A percentile compares a stretch with the other conserved stretches of the same genome.
These are phyloP conservation scores for Talinum fruticosum DNA, from an alignment of 148 eudicot species.

Conservation along the genomic window DNA sequence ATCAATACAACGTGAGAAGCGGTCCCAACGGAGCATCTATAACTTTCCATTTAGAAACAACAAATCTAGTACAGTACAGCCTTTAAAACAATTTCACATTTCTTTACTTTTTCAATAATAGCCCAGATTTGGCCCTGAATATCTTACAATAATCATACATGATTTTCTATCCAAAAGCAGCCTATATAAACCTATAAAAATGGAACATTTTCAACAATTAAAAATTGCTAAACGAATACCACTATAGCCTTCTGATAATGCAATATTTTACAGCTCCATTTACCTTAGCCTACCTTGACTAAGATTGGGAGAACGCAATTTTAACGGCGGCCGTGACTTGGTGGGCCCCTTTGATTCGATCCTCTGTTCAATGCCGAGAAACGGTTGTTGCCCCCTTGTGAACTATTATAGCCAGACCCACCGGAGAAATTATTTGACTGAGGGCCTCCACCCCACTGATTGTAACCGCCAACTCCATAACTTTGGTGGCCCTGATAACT, in stretches of 20 bases:
- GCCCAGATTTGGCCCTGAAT: not conserved
- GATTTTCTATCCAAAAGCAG: not conserved
- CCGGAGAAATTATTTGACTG: conserved; percentile 35
- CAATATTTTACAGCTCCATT: conserved; percentile 15
- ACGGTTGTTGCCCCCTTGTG: conserved; percentile 52
- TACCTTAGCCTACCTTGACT: conserved; percentile 12
- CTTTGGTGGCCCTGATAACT: conserved; percentile 33
- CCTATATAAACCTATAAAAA: not conserved
- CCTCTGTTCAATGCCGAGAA: conserved; percentile 56
- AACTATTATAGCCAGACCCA: conserved; percentile 30
- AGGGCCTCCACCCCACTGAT: conserved; percentile 39
- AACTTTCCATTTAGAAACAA: not conserved
- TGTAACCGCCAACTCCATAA: conserved; percentile 38
- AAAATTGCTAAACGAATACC: conserved; percentile 16
- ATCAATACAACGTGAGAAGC: not conserved
- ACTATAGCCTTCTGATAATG: not conserved
- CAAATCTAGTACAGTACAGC: not conserved
- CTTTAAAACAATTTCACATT: not conserved
- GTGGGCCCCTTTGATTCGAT: conserved; percentile 42
- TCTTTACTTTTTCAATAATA: not conserved
- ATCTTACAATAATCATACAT: conserved; percentile 18
- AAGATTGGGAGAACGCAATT: not conserved
- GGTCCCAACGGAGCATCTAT: not conserved
- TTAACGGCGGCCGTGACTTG: conserved; percentile 40
- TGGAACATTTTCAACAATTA: not conserved